Evolutionary conservation across 805 yeast genomes (phyloP), one percentile per base, ranked within the genome.

Genomic region (Candida tammaniensis): DNA sequence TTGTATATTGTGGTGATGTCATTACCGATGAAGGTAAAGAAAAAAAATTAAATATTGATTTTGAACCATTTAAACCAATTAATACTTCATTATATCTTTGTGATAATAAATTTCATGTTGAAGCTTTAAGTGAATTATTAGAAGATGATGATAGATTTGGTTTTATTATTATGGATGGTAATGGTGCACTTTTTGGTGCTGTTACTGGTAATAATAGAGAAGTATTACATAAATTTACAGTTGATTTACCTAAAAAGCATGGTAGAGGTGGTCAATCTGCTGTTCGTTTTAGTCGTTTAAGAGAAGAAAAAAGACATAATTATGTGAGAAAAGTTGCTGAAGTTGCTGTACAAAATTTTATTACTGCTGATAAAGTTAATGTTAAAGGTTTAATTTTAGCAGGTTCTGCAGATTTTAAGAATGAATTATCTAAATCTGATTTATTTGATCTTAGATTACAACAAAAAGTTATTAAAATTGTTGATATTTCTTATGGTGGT

Each of bases 261-360:
- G 98, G 98, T 56, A 85, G 98, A 77, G 98, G 98, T 85, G 98
- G 98, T 83, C 98, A 93, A 72, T 93, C 99, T 44, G 98, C 99
- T 28, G 61, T 93, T 51, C 98, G 99, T 86, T 93, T 93, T 74
- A 82, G 97, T 17, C 89, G 99, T 76, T 76, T 93, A 64, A 85
- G 99, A 77, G 98, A 93, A 52, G 98, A 93, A 68, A 93, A 93
- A 64, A 87, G 99, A 73, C 99, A 93, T 66, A 93, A 93, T 64
- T 93, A 93, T 68, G 94, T 93, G 43, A 80, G 99, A 68, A 93
- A 93, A 58, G 98, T 93, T 30, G 96, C 98, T 32, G 99, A 93
- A 71, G 91, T 80, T 33, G 98, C 98, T 5, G 98, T 93, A 22
- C 98, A 93, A 64, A 86, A 86, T 69, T 93, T 93, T 66, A 88